Evolutionary conservation across 768 basidiomycete genomes (phyloP).

Genomic region (Agaricus blazei): DNA sequence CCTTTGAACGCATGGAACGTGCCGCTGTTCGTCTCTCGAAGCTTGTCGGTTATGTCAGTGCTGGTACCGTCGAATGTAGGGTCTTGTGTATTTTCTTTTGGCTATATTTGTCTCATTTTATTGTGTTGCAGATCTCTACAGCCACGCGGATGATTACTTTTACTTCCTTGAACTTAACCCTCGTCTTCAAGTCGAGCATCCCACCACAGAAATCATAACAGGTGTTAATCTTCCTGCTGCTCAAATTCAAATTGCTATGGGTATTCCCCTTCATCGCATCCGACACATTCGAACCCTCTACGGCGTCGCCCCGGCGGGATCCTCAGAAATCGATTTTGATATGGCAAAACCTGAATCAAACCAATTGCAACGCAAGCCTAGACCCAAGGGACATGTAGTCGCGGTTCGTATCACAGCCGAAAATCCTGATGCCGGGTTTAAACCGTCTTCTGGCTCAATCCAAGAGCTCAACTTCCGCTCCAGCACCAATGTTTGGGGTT

Average conservation of each 20-base stretch:
- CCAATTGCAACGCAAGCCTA: slow-evolving; percentile 88
- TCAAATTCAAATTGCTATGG: slow-evolving; percentile 97
- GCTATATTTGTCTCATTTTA: slow-evolving; percentile 5
- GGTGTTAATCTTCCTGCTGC: slow-evolving; percentile 98
- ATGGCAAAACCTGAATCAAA: slow-evolving; percentile 85
- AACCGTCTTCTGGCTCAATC: slow-evolving; percentile 93
- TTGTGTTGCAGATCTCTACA: slow-evolving; percentile 75
- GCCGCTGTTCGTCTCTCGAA: slow-evolving; percentile 99
- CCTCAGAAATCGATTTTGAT: slow-evolving; percentile 96
- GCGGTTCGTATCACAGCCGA: slow-evolving; percentile 99
- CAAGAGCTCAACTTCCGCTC: slow-evolving; percentile 99
- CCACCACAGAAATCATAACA: slow-evolving; percentile 99
- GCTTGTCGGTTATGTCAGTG: slow-evolving; percentile 97
- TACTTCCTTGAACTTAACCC: slow-evolving; percentile 99
- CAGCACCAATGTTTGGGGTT: slow-evolving; percentile 99
- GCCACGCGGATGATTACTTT: slow-evolving; percentile 88
- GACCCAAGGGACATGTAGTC: slow-evolving; percentile 97
- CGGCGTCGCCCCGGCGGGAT: slow-evolving; percentile 84
- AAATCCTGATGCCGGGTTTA: slow-evolving; percentile 99
- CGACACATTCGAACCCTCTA: slow-evolving; percentile 94
- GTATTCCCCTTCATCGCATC: slow-evolving; percentile 92
- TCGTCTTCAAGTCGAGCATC: slow-evolving; percentile 99
- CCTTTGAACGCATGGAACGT: slow-evolving; percentile 96
- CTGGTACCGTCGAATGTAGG: slow-evolving; percentile 96
- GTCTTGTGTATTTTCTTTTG: slow-evolving; percentile 8